phyloP scores from a whole-genome alignment of 495 filamentous ascomycete genomes.

The Xylaria flabelliformis region DNA sequence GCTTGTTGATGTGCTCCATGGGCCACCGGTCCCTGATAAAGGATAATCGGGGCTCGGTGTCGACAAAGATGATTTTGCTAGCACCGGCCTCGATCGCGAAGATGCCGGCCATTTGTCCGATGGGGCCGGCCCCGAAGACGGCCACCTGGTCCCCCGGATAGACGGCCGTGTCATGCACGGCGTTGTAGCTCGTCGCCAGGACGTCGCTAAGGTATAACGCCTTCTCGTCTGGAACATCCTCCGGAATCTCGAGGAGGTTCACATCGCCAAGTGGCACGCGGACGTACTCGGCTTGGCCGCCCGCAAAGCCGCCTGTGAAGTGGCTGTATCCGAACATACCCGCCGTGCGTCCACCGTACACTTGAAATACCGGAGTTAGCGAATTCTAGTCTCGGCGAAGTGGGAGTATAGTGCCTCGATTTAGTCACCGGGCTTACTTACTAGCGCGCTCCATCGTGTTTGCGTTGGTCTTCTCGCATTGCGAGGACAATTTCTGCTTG shows the following conservation, averaged over 20 bases:
- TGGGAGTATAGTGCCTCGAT: not conserved
- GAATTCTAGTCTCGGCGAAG: not conserved
- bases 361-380: conserved; percentile 29
- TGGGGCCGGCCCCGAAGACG: conserved; percentile 79
- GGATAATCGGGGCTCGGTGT: conserved; percentile 77
- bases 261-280: conserved; percentile 83
- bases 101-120: conserved; percentile 81
- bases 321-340: conserved; percentile 78
- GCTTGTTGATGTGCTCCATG: conserved; percentile 43
- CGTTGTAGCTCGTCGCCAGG: conserved; percentile 77
- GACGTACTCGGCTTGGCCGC: conserved; percentile 87
- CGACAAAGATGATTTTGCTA: conserved; percentile 78
- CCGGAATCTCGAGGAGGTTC: conserved; percentile 81
- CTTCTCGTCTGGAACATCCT: conserved; percentile 86
- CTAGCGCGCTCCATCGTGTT: conserved; percentile 67
- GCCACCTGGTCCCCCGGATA: conserved; percentile 79
- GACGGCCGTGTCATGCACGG: conserved; percentile 84
- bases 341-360: conserved; percentile 77
- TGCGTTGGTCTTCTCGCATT: conserved; percentile 80
- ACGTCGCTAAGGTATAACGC: conserved; percentile 84
- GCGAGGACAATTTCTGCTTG: conserved; percentile 72
- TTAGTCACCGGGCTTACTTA: not conserved
- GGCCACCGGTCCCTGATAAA: conserved; percentile 69
- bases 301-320: conserved; percentile 87
- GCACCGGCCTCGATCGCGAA: conserved; percentile 78